Evolutionary conservation across 139 green algal species (phyloP), one percentile per base, ranked within the genome.

Genomic region (Haematococcus sp.): DNA sequence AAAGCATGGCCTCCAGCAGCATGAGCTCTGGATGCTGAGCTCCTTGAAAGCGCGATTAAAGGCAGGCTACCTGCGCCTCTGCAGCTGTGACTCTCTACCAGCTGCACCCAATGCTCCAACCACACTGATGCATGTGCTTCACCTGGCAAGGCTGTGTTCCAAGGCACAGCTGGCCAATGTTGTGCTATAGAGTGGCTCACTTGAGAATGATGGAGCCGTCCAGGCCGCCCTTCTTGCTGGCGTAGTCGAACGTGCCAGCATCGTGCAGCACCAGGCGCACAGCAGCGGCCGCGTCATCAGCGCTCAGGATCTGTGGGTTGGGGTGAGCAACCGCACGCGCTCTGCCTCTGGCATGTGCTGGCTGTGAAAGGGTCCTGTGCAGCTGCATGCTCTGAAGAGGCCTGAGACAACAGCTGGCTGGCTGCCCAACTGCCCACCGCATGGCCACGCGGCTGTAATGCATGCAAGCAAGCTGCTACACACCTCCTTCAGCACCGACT

Each of bases 161-260:
- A n/a, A n/a, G n/a, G n/a, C n/a, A n/a, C n/a, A n/a, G n/a, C n/a
- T n/a, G n/a, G n/a, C n/a, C n/a, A n/a, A n/a, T n/a, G n/a, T n/a
- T n/a, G n/a, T n/a, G n/a, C n/a, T n/a, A n/a, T n/a, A n/a, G n/a
- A n/a, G n/a, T n/a, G n/a, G 66, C 61, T 79, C 59, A 87, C 82
- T 80, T 75, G 22, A 87, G 67, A 2, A 91, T 64, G 32, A 96
- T 88, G 51, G 88, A 93, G 13, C 91, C 92, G 59, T 96, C 85
- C 15, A 90, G 55, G 32, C 92, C 92, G 44, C 92, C 92, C 0
- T 83, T 93, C 64, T 87, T 86, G 54, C 82, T 90, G 1, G 49
- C 78, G 1, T 75, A 40, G 68, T 97, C 88, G 69, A 89, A 96
- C 0, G 86, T 92, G 11, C 58, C 83, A 3, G 91, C 92, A 68